Base-by-base conservation (phyloP, 139 green algal species). In the Haematococcus lacustris region DNA sequence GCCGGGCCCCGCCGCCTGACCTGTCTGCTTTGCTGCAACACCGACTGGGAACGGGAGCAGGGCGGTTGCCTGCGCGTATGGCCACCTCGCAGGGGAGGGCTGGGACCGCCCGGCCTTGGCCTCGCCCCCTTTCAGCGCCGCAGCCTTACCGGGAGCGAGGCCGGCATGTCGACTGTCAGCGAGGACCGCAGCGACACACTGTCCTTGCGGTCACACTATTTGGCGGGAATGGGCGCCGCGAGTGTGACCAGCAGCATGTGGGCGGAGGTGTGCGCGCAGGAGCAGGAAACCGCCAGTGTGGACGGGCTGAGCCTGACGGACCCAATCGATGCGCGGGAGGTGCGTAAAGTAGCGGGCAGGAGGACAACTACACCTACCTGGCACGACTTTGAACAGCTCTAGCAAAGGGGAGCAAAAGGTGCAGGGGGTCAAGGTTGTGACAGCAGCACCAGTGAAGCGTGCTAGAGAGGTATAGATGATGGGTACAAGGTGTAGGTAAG, bases 31-130 rank as follows among this genome's bases (percentile, higher is more conserved):
- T n/a, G n/a, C n/a, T n/a, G n/a, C n/a, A n/a, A 81, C 53, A 68
- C 9, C 38, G 50, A 67, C 35, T 85, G 79, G 80, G 51, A 50
- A 17, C 26, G 47, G 21, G 61, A 70, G 32, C 35, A 85, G 43
- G 81, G 81, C 0, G 84, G 84, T 33, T 60, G 71, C 53, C 64
- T 89, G 59, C 66, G 75, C n/a, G 43, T 89, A 3, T 89, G 84
- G 84, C 74, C 71, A 38, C 84, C 81, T 30, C 60, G 59, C 40
- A 50, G 62, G 62, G 62, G 33, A 9, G 33, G 62, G 17, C 21
- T 28, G n/a, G n/a, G 50, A 23, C 23, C n/a, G 9, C 35, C 17
- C 33, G 7, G 7, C 9, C 33, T n/a, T 67, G 32, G 26, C 21
- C 34, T 17, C 13, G 60, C 34, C 60, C 17, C n/a, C n/a, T n/a